These are phyloP conservation scores for Zasmidium citrigriseum DNA, from an alignment of 2,329 filamentous ascomycete species.

Conservation along the genomic window DNA sequence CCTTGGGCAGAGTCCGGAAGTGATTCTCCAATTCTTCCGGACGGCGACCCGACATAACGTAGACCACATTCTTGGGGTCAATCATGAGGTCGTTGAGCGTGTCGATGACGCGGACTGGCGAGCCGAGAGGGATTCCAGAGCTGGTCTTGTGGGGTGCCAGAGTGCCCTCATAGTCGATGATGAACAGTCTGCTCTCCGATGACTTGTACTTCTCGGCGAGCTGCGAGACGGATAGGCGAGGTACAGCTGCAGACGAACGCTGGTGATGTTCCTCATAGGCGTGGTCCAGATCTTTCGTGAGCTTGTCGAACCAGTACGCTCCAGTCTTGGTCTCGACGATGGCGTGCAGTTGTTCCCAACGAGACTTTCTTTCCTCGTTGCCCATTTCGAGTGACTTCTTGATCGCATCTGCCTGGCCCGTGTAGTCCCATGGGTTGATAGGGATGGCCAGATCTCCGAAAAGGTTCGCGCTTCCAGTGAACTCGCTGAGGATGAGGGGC, in stretches of 20 bases:
- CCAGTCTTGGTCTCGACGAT: constrained; percentile 81
- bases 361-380: constrained; percentile 68
- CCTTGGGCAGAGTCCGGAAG: constrained; percentile 77
- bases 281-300: constrained; percentile 68
- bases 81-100: constrained; percentile 78
- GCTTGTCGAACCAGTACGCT: constrained; percentile 79
- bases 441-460: constrained; percentile 79
- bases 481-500: constrained; percentile 89
- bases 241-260: constrained; percentile 82
- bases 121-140: constrained; percentile 80
- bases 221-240: constrained; percentile 71
- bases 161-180: constrained; percentile 93
- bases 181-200: constrained; percentile 72
- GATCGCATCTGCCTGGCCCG: constrained; percentile 77
- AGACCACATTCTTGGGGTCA: constrained; percentile 81
- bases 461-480: constrained; percentile 86
- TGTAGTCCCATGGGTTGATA: constrained; percentile 94
- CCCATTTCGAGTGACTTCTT: constrained; percentile 79
- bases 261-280: constrained; percentile 83
- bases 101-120: constrained; percentile 81
- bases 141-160: constrained; percentile 84
- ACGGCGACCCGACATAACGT: constrained; percentile 88
- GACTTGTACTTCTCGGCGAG: constrained; percentile 67
- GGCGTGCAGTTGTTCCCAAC: constrained; percentile 73
- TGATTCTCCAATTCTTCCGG: constrained; percentile 85